Evolutionary conservation across 345 rosid genomes (phyloP), one percentile per base, ranked within the genome.

Genomic region (Eucalyptus regnans): DNA sequence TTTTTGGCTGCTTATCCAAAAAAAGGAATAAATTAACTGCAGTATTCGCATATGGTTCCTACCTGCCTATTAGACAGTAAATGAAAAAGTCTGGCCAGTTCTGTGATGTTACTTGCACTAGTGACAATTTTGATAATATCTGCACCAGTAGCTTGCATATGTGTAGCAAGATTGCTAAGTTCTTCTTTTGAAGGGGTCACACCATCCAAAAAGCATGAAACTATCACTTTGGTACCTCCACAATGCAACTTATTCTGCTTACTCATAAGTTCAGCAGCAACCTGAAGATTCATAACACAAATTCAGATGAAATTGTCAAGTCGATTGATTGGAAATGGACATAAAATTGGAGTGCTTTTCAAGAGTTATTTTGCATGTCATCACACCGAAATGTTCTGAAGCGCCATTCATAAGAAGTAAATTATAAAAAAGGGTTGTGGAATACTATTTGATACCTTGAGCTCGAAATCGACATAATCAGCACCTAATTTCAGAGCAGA

Each of bases 391-490:
- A 86, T 29, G n/a, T 50, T 86, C 87, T 50, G 50, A 54, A 17
- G 87, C 2, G 25, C 87, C 23, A 15, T 29, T 49, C 37, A 50
- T 18, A n/a, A 27, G 23, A 29, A 85, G 56, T 49, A 15, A 9
- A 68, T 22, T n/a, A 31, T 50, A 58, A 23, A 84, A 51, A 79
- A 6, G 50, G 25, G 23, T 83, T 4, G 31, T 20, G 41, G 27
- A 60, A 86, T 60, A 23, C 87, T 86, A 15, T 49, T 62, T 29
- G 79, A 66, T 92, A 94, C 96, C 97, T 93, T 89, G 89, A 93
- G 89, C 89, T 95, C 97, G 33, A 92, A 43, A 71, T 95, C 95
- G 76, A 94, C 33, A 89, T 94, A 94, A 91, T 94, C 94, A 87
- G 97, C 96, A 44, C 95, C 95, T 27, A 94, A 23, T 60, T 92